Evolutionary conservation across 2,329 filamentous ascomycete species (phyloP).

Genomic region (Dryadomyces sulphureus): DNA sequence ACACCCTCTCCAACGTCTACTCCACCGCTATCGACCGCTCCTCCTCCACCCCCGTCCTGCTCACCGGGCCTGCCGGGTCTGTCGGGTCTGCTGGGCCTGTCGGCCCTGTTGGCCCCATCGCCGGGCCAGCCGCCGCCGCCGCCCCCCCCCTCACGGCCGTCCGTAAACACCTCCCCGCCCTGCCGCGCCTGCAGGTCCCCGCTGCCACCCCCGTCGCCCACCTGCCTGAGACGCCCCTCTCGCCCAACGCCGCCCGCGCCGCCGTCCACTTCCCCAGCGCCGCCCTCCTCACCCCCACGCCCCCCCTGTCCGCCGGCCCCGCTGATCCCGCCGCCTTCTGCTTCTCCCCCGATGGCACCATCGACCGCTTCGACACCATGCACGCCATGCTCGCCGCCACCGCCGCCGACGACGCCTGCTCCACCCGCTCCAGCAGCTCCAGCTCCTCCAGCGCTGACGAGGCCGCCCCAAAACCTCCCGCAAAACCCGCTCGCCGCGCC

Average conservation of each 20-base stretch:
- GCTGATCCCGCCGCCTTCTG: constrained; percentile 32
- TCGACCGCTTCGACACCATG: constrained; percentile 1
- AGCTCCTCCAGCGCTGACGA: background rate
- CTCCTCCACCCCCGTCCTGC: no score
- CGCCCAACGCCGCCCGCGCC: constrained; percentile 25
- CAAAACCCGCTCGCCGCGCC: constrained; percentile 13
- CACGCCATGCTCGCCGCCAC: background rate
- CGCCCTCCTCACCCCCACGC: constrained; percentile 42
- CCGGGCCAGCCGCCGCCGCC: no score
- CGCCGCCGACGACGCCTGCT: background rate
- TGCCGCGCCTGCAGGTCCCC: constrained; percentile 21
- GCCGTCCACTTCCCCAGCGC: constrained; percentile 28
- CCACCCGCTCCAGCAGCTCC: background rate
- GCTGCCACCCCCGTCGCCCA: constrained; percentile 13
- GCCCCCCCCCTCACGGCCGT: background rate
- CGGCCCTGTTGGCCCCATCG: no score
- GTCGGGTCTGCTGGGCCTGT: no score
- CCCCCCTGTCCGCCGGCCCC: constrained; percentile 38
- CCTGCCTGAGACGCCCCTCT: constrained; percentile 34
- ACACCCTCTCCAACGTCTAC: constrained; percentile 52
- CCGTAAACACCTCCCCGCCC: constrained; percentile 14
- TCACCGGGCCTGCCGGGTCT: no score
- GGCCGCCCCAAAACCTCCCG: no score
- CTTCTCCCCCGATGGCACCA: constrained; percentile 19
- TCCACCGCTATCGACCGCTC: constrained; percentile 46